Conservation (phyloP, 257 asterid genomes). For the Penstemon barbatus region DNA sequence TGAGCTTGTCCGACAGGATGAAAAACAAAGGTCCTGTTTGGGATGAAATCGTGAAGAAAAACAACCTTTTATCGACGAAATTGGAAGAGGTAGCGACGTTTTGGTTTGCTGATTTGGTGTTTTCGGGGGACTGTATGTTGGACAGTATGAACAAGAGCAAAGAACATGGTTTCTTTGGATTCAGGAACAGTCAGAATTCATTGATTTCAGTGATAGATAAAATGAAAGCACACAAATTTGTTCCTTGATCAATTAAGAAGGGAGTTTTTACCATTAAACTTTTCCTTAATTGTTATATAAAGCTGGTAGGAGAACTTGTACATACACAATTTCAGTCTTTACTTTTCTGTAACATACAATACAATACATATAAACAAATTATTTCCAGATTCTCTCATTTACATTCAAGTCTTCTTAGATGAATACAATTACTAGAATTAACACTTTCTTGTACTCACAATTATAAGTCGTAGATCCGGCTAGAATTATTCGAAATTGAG, state of each 20-base stretch:
- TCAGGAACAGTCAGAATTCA: constrained; percentile 36
- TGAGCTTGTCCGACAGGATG: constrained; percentile 41
- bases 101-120: constrained; percentile 42
- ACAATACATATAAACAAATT: too few relatives aligned
- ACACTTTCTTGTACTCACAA: too few relatives aligned
- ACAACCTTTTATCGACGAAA: constrained; percentile 23
- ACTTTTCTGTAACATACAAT: too few relatives aligned
- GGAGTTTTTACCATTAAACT: too few relatives aligned
- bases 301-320: too few relatives aligned
- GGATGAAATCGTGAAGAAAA: constrained; percentile 40
- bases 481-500: too few relatives aligned
- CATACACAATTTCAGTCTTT: too few relatives aligned
- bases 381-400: too few relatives aligned
- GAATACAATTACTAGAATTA: too few relatives aligned
- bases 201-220: constrained; percentile 35
- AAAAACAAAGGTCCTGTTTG: constrained; percentile 34
- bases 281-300: too few relatives aligned
- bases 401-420: too few relatives aligned
- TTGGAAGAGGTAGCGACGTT: constrained; percentile 40
- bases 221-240: constrained; percentile 39
- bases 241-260: constrained; percentile 30
- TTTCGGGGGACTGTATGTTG: constrained; percentile 35
- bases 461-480: too few relatives aligned
- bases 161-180: constrained; percentile 42
- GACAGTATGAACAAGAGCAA: constrained; percentile 45